Conservation (phyloP, 1,284 basidiomycete species). For the Agaricales sp. region DNA sequence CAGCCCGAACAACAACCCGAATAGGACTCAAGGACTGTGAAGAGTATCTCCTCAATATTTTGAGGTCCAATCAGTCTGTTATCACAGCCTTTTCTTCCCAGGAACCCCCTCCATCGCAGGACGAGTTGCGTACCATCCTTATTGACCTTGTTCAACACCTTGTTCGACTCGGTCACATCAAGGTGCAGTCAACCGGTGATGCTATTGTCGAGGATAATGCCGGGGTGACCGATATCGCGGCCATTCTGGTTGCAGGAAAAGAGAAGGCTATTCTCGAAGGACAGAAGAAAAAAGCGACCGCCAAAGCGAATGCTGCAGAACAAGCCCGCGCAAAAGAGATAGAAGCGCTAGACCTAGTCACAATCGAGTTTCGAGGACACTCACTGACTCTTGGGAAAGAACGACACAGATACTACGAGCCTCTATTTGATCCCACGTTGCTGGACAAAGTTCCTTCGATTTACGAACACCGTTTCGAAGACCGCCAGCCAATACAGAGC, state of each 20-base stretch:
- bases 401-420: slow-evolving; percentile 85
- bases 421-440: slow-evolving; percentile 69
- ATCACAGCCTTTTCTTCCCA: slow-evolving; percentile 51
- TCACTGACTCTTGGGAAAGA: slow-evolving; percentile 78
- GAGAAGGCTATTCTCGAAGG: slow-evolving; percentile 78
- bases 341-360: slow-evolving; percentile 70
- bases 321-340: slow-evolving; percentile 72
- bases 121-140: slow-evolving; percentile 36
- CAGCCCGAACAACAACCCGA: slow-evolving; percentile 46
- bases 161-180: not conserved
- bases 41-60: slow-evolving; percentile 61
- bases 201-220: slow-evolving; percentile 67
- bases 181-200: slow-evolving; percentile 53
- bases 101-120: slow-evolving; percentile 32
- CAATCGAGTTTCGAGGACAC: slow-evolving; percentile 62
- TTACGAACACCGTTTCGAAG: slow-evolving; percentile 7
- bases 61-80: slow-evolving; percentile 57
- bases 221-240: slow-evolving; percentile 77
- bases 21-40: slow-evolving; percentile 73
- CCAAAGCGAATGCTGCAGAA: slow-evolving; percentile 70
- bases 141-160: slow-evolving; percentile 22
- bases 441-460: slow-evolving; percentile 25
- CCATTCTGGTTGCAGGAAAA: slow-evolving; percentile 70
- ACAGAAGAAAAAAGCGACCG: slow-evolving; percentile 67
- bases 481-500: slow-evolving; percentile 43